Percentiles rank a stretch among this genome's conserved stretches.
Evolutionary conservation across 2,329 filamentous ascomycete species (phyloP).

Genomic region (Xylaria polymorpha): DNA sequence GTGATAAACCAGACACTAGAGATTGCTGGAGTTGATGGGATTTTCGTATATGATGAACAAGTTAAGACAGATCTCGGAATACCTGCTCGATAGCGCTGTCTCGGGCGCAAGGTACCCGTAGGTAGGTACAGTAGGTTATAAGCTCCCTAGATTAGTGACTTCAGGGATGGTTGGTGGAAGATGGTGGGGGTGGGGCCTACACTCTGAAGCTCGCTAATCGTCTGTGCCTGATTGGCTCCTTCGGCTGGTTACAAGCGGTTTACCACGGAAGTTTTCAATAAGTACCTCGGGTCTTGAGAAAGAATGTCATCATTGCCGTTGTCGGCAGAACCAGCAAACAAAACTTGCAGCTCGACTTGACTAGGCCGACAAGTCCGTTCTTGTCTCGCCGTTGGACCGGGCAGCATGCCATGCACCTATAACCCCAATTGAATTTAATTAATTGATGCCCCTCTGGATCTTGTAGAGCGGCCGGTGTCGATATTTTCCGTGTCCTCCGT

Average conservation of each 20-base stretch:
- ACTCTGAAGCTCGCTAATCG: constrained; percentile 29
- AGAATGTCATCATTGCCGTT: constrained; percentile 41
- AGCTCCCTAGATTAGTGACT: background rate
- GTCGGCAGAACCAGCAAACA: constrained; percentile 24
- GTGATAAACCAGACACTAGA: background rate
- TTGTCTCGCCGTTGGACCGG: constrained; percentile 1
- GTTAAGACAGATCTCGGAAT: background rate
- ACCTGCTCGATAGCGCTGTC: background rate
- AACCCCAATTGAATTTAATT: background rate
- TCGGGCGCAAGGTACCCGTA: background rate
- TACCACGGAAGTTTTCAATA: constrained; percentile 22
- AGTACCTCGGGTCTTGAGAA: constrained; percentile 27
- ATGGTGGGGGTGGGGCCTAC: constrained; percentile 14
- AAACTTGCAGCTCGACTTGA: constrained; percentile 10
- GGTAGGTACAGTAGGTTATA: background rate
- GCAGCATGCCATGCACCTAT: background rate
- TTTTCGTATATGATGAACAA: constrained; percentile 5
- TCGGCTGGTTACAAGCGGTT: constrained; percentile 22
- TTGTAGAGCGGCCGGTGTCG: constrained; percentile 12
- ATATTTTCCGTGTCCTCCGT: background rate
- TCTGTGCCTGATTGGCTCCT: constrained; percentile 27
- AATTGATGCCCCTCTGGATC: constrained; percentile 5
- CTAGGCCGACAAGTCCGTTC: background rate
- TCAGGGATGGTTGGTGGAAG: background rate
- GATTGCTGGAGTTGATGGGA: background rate